Evolutionary conservation across 1,284 basidiomycete genomes (phyloP), one percentile per base, ranked within the genome.

Genomic region (Naganishia albida): DNA sequence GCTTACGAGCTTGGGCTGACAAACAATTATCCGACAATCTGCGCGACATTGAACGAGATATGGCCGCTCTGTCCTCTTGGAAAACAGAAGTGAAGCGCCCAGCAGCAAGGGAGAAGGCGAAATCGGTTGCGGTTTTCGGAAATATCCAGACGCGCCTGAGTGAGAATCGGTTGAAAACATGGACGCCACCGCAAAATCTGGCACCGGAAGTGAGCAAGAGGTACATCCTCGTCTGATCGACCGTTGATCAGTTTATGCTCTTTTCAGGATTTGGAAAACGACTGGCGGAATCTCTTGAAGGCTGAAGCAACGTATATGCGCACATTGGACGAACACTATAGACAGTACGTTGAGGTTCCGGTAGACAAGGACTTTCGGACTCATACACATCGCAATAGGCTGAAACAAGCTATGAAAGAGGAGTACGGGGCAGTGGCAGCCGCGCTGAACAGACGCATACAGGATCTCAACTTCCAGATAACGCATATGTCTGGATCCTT

Each of bases 121-220:
- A 60, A 50, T 20, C 46, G 2, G 23, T 60, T 42, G 57, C 57
- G 1, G 83, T 98, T 15, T 90, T 97, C 71, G 88, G 90, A 4
- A 97, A 97, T 74, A 89, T 99, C 42, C 91, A 94, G 77, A 97
- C 93, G 1, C 97, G 98, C 78, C 81, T 99, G 68, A 86, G 85
- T 75, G 98, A 94, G 16, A 98, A 98, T 80, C 87, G 88, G 13
- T 75, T 97, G 68, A 82, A 86, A 60, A 86, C 89, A 71, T 97
- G 94, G 78, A 82, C 88, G 20, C 92, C 93, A n/a, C 85, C 86
- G 3, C 75, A 80, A 10, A 91, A 90, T 0, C 78, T 93, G 18
- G 78, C 85, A 20, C 81, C 89, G 49, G 80, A 83, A 59, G 86
- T 86, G 68, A 51, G 84, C 16, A 18, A 56, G 4, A 0, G 20